Base-by-base conservation (phyloP, 768 basidiomycete genomes). In the Leucogyrophana mollusca region DNA sequence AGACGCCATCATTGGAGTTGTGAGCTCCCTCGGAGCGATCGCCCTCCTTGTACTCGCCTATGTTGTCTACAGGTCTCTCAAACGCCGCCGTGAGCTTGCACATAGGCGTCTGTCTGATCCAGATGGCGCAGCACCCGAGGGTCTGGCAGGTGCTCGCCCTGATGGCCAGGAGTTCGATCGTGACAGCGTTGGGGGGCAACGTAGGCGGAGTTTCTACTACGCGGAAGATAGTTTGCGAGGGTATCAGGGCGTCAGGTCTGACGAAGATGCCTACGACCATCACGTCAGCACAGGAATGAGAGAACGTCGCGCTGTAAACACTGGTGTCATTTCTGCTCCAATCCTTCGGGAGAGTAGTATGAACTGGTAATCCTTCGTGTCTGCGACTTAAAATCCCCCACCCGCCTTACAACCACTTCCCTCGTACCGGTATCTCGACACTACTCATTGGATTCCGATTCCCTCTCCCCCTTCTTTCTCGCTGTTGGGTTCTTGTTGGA, bases 1-100 rank as follows among this genome's bases (percentile, higher is more conserved):
- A 58, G 82, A 94, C 54, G 90, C 90, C 20, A 93, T 95, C 60
- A 94, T 96, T 51, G 94, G 94, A 17, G 91, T 95, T 3, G 88
- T 92, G 52, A 82, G 79, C 33, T 82, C 87, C 2, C 77, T 95
- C 16, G 92, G 92, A 10, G 87, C 78, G 4, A 77, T 94, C 45
- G 83, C 90, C 1, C 60, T 92, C 34, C 56, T 90, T 34, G 81
- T 88, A 27, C 74, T 92, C 23, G 75, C 73, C 13, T 87, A 82
- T 70, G 84, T 94, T 56, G 73, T 81, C 34, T 83, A 80, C 59
- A 78, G 85, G 45, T 78, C 83, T 4, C 69, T 82, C 62, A 82
- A 85, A 68, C 73, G 82, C 45, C 80, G 80, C 34, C 77, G 77
- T 39, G 85, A 83, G 61, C 71, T 79, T 25, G 82, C 82, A 5